Conservation (phyloP, 768 basidiomycete species). For the Auriscalpium microsporum region DNA sequence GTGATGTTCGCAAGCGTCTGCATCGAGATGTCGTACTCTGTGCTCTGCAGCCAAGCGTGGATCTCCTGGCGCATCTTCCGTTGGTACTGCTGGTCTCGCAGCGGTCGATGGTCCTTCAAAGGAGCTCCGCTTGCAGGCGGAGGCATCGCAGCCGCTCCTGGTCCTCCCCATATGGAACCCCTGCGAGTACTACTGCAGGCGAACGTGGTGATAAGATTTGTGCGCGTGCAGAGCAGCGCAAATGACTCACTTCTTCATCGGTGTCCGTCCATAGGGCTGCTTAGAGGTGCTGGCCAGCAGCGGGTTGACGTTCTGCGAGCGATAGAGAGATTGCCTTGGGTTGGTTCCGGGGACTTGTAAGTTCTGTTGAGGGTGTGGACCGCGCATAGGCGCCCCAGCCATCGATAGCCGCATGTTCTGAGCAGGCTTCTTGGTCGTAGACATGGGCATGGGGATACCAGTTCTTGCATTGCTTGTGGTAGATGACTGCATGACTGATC, state of each 20-base stretch:
- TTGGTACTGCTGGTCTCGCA: constrained; percentile 71
- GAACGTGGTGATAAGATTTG: background rate
- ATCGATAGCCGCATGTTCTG: constrained; percentile 57
- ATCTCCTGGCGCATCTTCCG: constrained; percentile 73
- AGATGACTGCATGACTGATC: constrained; percentile 50
- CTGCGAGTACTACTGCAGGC: constrained; percentile 55
- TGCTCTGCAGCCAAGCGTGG: constrained; percentile 52
- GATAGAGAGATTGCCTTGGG: constrained; percentile 59
- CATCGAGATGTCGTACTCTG: constrained; percentile 60
- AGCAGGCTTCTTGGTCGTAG: constrained; percentile 59
- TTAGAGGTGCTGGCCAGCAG: constrained; percentile 65
- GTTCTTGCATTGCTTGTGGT: constrained; percentile 48
- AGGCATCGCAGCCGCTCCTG: constrained; percentile 31
- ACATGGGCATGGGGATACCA: constrained; percentile 52
- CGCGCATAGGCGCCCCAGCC: constrained; percentile 64
- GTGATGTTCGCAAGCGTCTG: constrained; percentile 71
- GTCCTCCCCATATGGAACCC: constrained; percentile 63
- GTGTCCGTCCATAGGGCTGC: constrained; percentile 59
- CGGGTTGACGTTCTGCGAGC: constrained; percentile 62
- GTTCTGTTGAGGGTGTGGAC: constrained; percentile 34
- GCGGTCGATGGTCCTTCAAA: constrained; percentile 66
- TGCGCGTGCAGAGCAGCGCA: background rate
- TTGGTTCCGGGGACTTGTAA: constrained; percentile 32
- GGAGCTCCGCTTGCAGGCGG: constrained; percentile 46
- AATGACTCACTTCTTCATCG: constrained; percentile 52